Conservation (phyloP, 805 yeast genomes). For the Ogataea dorogensis region DNA sequence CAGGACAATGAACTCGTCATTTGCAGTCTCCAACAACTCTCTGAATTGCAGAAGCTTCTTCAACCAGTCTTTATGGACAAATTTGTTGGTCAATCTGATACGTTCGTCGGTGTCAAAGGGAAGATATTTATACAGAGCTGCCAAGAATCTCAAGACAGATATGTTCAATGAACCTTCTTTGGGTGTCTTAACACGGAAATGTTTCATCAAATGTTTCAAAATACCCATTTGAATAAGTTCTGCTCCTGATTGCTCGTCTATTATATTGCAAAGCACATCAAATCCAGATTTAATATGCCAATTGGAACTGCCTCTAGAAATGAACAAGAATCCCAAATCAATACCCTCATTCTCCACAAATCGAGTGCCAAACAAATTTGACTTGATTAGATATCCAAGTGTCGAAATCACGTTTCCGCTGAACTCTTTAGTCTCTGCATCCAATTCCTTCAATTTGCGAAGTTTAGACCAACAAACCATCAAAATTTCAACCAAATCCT, state of each 20-base stretch:
- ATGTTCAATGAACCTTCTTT: slow-evolving; percentile 4
- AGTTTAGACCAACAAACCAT: slow-evolving; percentile 14
- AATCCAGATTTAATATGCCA: slow-evolving; percentile 19
- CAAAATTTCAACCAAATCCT: slow-evolving; percentile 13
- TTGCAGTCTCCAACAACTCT: slow-evolving; percentile 1
- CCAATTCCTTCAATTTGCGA: slow-evolving; percentile 5
- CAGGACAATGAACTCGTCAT: slow-evolving; percentile 4
- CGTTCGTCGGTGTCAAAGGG: slow-evolving; percentile 21
- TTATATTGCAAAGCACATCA: slow-evolving; percentile 7
- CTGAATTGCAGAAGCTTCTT: slow-evolving; percentile 10
- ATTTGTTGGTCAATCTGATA: slow-evolving; percentile 20
- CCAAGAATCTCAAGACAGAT: slow-evolving; percentile 10
- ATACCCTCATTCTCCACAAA: slow-evolving; percentile 20
- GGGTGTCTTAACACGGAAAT: slow-evolving; percentile 8
- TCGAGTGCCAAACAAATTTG: neutral
- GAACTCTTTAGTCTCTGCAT: slow-evolving; percentile 16
- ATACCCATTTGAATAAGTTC: slow-evolving; percentile 12
- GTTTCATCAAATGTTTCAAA: slow-evolving; percentile 19
- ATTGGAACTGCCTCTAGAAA: slow-evolving; percentile 10
- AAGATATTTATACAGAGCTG: slow-evolving; percentile 16
- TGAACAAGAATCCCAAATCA: slow-evolving; percentile 16
- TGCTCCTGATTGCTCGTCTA: slow-evolving; percentile 7
- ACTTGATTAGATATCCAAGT: slow-evolving; percentile 12
- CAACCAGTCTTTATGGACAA: slow-evolving; percentile 17
- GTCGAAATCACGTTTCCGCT: slow-evolving; percentile 17